Evolutionary conservation across 2,329 filamentous ascomycete genomes (phyloP).

Genomic region (Aspergillus unguis): DNA sequence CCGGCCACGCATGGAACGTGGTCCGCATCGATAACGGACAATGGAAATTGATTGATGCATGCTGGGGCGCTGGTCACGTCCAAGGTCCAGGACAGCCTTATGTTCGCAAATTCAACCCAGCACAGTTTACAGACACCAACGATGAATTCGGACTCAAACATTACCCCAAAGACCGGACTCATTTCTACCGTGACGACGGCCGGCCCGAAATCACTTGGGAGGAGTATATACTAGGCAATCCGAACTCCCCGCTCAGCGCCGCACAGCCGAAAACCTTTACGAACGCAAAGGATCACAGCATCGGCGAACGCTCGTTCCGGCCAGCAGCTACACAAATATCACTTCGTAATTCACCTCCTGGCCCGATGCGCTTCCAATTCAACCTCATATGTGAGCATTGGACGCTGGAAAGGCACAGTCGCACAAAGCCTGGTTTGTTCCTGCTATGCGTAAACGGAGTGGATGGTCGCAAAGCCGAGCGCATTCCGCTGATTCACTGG

Average conservation of each 20-base stretch:
- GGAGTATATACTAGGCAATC: slow-evolving; percentile 69
- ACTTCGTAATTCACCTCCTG: slow-evolving; percentile 48
- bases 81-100: slow-evolving; percentile 56
- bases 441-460: slow-evolving; percentile 64
- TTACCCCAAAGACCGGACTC: slow-evolving; percentile 64
- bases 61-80: slow-evolving; percentile 84
- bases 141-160: slow-evolving; percentile 78
- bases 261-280: slow-evolving; percentile 48
- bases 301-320: slow-evolving; percentile 57
- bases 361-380: slow-evolving; percentile 73
- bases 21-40: slow-evolving; percentile 79
- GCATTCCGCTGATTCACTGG: slow-evolving; percentile 62
- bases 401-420: slow-evolving; percentile 63
- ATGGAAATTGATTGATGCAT: slow-evolving; percentile 89
- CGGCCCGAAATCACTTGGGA: slow-evolving; percentile 66
- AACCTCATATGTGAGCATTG: slow-evolving; percentile 78
- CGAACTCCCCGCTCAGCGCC: slow-evolving; percentile 43
- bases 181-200: slow-evolving; percentile 75
- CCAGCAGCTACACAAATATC: slow-evolving; percentile 61
- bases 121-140: slow-evolving; percentile 62
- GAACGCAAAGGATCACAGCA: slow-evolving; percentile 48
- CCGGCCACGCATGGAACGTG: slow-evolving; percentile 86
- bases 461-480: slow-evolving; percentile 65
- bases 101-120: slow-evolving; percentile 64
- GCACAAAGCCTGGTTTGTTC: slow-evolving; percentile 61